These are phyloP conservation scores for Starmera pachycereana DNA, from an alignment of 805 yeast species.

Conservation along the genomic window DNA sequence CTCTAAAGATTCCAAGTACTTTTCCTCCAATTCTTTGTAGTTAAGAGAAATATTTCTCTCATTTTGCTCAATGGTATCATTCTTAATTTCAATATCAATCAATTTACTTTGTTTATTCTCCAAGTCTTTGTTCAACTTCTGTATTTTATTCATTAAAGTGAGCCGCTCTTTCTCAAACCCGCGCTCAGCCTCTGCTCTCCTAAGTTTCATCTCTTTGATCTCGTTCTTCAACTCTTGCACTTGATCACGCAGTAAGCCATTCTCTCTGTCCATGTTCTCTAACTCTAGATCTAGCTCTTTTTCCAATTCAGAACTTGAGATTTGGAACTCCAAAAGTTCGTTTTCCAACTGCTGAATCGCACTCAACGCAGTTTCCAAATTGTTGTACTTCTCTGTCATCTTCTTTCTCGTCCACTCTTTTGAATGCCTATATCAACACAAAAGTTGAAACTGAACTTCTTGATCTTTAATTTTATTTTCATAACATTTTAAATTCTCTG, in stretches of 20 bases:
- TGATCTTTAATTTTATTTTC: too few species aligned
- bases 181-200: constrained; percentile 18
- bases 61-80: constrained; percentile 33
- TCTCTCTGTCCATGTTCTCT: constrained; percentile 21
- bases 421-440: too few species aligned
- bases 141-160: constrained; percentile 12
- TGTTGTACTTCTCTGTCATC: constrained; percentile 12
- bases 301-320: constrained; percentile 33
- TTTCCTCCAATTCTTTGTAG: constrained; percentile 23
- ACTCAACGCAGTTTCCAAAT: constrained; percentile 21
- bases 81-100: constrained; percentile 31
- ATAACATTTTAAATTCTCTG: too few species aligned
- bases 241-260: constrained; percentile 11
- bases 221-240: constrained; percentile 15
- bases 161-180: constrained; percentile 14
- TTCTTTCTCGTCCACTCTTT: too few species aligned
- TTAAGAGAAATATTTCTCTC: constrained; percentile 26
- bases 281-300: constrained; percentile 22
- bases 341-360: constrained; percentile 30
- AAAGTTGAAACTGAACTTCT: too few species aligned
- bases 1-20: constrained; percentile 27
- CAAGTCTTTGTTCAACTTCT: constrained; percentile 20
- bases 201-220: constrained; percentile 16
- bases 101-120: constrained; percentile 21
- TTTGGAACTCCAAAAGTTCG: constrained; percentile 33